Percentiles rank a stretch among this genome's conserved stretches.
phyloP scores from a whole-genome alignment of 352 stramenopile genomes.

The Phytophthora ramorum region DNA sequence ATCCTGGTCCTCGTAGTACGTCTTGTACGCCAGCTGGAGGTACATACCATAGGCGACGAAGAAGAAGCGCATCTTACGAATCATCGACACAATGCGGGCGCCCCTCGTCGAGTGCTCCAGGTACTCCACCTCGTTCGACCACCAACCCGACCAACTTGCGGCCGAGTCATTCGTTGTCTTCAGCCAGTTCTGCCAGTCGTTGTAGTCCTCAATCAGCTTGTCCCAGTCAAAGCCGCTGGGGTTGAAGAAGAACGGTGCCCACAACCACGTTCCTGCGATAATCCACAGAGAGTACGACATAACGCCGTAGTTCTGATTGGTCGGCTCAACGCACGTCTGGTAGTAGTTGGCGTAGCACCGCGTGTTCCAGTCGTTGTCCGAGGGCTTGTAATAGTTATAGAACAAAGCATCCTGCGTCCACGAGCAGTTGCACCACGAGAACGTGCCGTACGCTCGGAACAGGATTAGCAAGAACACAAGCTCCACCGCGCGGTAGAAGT shows the following conservation, averaged over 20 bases:
- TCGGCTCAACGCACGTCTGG: constrained; percentile 93
- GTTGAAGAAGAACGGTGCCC: constrained; percentile 95
- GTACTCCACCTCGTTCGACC: constrained; percentile 85
- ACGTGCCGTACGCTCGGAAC: constrained; percentile 92
- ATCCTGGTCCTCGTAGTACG: constrained; percentile 75
- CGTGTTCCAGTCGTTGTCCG: constrained; percentile 79
- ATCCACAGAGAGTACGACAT: constrained; percentile 98
- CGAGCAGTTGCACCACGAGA: constrained; percentile 93
- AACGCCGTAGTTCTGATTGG: constrained; percentile 97
- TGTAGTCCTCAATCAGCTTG: constrained; percentile 95
- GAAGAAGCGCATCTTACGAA: constrained; percentile 89
- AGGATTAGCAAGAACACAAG: constrained; percentile 87
- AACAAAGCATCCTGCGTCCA: constrained; percentile 78
- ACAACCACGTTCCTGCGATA: constrained; percentile 91
- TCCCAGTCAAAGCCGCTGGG: constrained; percentile 98
- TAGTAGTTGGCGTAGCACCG: constrained; percentile 89
- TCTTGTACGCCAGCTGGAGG: constrained; percentile 80
- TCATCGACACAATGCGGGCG: constrained; percentile 69
- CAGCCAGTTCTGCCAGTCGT: constrained; percentile 96
- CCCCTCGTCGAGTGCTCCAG: constrained; percentile 77
- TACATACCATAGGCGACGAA: constrained; percentile 80
- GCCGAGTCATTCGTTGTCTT: constrained; percentile 87
- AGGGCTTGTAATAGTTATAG: constrained; percentile 81
- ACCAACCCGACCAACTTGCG: constrained; percentile 90
- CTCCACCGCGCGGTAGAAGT: constrained; percentile 98